A percentile compares a stretch with the other conserved stretches of the same genome.
Evolutionary conservation across 169 alveolate genomes (phyloP).

Genomic region (Eimeria tenella): DNA sequence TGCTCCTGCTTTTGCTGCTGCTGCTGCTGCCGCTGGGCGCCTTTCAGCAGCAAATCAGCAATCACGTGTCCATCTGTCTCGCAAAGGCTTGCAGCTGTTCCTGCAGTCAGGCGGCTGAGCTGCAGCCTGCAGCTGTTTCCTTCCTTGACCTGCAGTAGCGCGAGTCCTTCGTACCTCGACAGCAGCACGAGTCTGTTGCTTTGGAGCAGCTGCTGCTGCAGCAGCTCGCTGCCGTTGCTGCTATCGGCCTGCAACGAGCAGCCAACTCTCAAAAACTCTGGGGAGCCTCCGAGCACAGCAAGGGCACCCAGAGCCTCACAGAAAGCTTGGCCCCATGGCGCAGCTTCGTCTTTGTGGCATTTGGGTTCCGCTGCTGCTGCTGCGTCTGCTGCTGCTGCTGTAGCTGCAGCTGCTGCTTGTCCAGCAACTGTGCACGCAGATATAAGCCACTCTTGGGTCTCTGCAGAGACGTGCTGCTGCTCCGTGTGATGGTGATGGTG

Average conservation of each 20-base stretch:
- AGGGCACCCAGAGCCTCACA: constrained; percentile 75
- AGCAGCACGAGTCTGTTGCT: constrained; percentile 41
- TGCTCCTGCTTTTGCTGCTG: constrained; percentile 60
- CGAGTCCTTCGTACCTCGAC: constrained; percentile 48
- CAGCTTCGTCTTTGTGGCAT: neutral
- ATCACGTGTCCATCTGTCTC: constrained; percentile 39
- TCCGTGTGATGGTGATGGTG: neutral
- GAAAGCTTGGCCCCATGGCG: constrained; percentile 44
- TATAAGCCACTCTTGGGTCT: neutral
- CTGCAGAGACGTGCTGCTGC: neutral
- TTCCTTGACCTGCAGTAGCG: constrained; percentile 23
- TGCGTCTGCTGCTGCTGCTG: constrained; percentile 31
- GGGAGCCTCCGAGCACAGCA: constrained; percentile 68
- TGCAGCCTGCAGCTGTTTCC: constrained; percentile 37
- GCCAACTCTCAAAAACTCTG: constrained; percentile 76
- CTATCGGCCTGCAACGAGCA: constrained; percentile 21
- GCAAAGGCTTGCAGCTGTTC: neutral
- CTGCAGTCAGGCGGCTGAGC: constrained; percentile 27
- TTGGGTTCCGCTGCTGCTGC: constrained; percentile 2
- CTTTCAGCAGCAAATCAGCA: constrained; percentile 52
- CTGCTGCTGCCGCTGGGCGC: constrained; percentile 17
- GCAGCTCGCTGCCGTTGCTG: constrained; percentile 25
- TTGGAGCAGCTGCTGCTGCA: constrained; percentile 31
- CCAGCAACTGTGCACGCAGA: constrained; percentile 30
- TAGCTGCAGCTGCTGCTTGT: neutral